Percentiles rank a stretch among this genome's conserved stretches.
These are phyloP conservation scores for Paramecium sexaurelia DNA, from an alignment of 73 alveolate genomes.

Conservation along the genomic window DNA sequence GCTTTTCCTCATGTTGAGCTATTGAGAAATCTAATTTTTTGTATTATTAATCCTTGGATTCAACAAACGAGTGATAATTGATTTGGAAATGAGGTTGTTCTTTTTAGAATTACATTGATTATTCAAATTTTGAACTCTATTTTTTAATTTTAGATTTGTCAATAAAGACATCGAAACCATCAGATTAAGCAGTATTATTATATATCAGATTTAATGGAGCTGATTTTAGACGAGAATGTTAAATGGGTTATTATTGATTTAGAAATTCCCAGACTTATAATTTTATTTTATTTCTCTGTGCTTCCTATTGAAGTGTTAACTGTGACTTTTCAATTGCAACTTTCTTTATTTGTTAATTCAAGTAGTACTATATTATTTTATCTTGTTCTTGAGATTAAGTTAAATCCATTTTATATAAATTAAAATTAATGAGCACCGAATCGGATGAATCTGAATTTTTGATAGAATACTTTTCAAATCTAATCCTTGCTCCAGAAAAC, in stretches of 20 bases:
- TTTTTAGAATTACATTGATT: slow-evolving; percentile 9
- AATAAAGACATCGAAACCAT: background rate
- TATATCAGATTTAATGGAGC: slow-evolving; percentile 1
- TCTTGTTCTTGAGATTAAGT: slow-evolving; percentile 26
- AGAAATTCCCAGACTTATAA: slow-evolving; percentile 39
- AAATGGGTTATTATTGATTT: background rate
- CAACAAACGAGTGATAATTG: background rate
- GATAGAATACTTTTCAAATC: slow-evolving; percentile 27
- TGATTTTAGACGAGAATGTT: background rate
- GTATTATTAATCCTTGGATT: background rate
- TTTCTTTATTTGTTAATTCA: slow-evolving; percentile 17
- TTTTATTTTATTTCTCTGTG: slow-evolving; percentile 26
- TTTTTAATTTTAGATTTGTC: slow-evolving; percentile 27
- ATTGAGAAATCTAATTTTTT: background rate
- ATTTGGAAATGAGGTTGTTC: background rate
- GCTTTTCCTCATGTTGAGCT: background rate
- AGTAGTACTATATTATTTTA: slow-evolving; percentile 8
- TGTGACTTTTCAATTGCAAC: background rate
- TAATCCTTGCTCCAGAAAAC: background rate
- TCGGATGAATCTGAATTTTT: slow-evolving; percentile 49
- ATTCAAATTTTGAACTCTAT: background rate
- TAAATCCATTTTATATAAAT: slow-evolving; percentile 42
- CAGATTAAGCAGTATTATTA: slow-evolving; percentile 18
- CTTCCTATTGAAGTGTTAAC: background rate
- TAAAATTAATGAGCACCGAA: slow-evolving; percentile 28